These are phyloP conservation scores for Selenicereus undatus DNA, from an alignment of 148 eudicot species.

Conservation along the genomic window DNA sequence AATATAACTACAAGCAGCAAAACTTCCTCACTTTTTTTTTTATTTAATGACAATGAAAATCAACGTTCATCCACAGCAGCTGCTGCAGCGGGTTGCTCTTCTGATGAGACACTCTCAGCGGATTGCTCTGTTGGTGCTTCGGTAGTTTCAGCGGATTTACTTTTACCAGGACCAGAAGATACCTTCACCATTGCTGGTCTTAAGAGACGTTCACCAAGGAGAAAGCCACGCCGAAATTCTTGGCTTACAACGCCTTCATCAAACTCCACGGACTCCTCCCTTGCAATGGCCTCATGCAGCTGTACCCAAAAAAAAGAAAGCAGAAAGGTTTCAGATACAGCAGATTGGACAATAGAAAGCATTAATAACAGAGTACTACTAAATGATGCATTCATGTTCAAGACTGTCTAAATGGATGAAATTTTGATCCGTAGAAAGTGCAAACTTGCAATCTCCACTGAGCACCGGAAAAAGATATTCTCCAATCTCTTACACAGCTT, in stretches of 20 bases:
- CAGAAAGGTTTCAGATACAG: neutral
- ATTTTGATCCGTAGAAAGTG: neutral
- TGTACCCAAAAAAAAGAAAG: constrained; percentile 25
- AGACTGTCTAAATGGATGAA: neutral
- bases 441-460: neutral
- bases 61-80: constrained; percentile 40
- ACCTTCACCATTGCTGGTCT: constrained; percentile 94
- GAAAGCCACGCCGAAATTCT: constrained; percentile 81
- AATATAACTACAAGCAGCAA: constrained; percentile 1
- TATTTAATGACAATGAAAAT: neutral
- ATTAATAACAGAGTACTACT: neutral
- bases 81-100: constrained; percentile 42
- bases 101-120: constrained; percentile 17
- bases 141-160: constrained; percentile 21
- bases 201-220: constrained; percentile 66
- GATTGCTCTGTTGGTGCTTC: constrained; percentile 29
- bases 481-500: neutral
- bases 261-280: constrained; percentile 77
- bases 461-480: neutral
- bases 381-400: neutral
- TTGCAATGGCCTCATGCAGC: constrained; percentile 88
- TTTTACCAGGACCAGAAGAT: constrained; percentile 70
- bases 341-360: neutral
- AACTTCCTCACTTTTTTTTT: neutral
- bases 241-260: constrained; percentile 71